Evolutionary conservation across 2,329 filamentous ascomycete species (phyloP).

Genomic region (Cladorrhinum sp.): DNA sequence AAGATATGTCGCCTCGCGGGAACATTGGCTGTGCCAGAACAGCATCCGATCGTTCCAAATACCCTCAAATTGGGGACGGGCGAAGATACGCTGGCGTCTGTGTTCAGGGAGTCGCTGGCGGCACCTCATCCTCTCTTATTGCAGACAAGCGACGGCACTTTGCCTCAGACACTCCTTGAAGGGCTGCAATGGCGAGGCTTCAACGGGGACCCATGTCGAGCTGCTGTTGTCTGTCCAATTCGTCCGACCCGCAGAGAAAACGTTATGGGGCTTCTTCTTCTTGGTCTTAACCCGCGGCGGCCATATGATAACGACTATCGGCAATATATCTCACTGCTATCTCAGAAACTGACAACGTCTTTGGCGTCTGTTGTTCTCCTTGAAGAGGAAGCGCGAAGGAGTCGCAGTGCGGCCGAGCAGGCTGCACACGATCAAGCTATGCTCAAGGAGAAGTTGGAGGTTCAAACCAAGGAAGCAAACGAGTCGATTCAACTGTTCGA

Average conservation of each 20-base stretch:
- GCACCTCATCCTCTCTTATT: constrained; percentile 40
- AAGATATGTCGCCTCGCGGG: constrained; percentile 44
- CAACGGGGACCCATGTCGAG: constrained; percentile 56
- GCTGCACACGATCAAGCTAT: constrained; percentile 66
- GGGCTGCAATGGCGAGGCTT: constrained; percentile 63
- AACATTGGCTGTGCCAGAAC: constrained; percentile 43
- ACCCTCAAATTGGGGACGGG: constrained; percentile 37
- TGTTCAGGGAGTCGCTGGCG: constrained; percentile 40
- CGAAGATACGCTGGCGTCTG: constrained; percentile 38
- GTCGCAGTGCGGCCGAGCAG: constrained; percentile 55
- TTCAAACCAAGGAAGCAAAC: constrained; percentile 49
- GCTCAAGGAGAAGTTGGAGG: constrained; percentile 62
- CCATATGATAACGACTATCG: constrained; percentile 73
- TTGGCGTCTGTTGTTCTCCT: constrained; percentile 68
- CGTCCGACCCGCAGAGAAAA: constrained; percentile 63
- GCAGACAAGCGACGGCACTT: constrained; percentile 46
- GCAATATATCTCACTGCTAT: constrained; percentile 58
- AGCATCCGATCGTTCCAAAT: constrained; percentile 41
- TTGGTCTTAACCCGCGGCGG: constrained; percentile 67
- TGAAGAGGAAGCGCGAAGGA: constrained; percentile 66
- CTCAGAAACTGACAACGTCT: constrained; percentile 61
- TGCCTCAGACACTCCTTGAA: constrained; percentile 56
- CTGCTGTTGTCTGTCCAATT: constrained; percentile 67
- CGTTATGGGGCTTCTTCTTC: constrained; percentile 64
- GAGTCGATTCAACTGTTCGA: constrained; percentile 63